Conservation (phyloP, 495 filamentous ascomycete genomes). For the Cetradonia linearis region DNA sequence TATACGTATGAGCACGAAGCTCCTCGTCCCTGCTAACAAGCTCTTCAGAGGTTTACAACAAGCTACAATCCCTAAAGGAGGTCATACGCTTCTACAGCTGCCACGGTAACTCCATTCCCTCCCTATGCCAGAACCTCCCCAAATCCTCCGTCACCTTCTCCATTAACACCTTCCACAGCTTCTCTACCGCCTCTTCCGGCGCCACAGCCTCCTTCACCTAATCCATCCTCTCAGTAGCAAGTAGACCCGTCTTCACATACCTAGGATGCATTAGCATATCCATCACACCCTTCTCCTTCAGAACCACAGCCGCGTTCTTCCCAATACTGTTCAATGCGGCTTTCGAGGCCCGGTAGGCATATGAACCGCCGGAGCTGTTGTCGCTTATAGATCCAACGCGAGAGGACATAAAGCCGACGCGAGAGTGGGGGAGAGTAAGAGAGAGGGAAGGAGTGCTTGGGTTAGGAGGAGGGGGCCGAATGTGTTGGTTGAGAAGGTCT, state of each 20-base stretch:
- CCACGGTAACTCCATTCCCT: conserved; percentile 32
- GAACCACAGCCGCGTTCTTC: conserved; percentile 32
- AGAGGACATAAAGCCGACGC: conserved; percentile 31
- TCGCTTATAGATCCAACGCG: conserved; percentile 33
- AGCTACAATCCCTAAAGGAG: too few relatives aligned
- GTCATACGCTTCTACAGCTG: conserved; percentile 13
- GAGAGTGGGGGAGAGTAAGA: conserved; percentile 19
- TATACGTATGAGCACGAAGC: not conserved
- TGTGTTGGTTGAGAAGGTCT: conserved; percentile 29
- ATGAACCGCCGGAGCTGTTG: conserved; percentile 49
- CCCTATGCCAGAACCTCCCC: conserved; percentile 33
- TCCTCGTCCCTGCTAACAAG: not conserved
- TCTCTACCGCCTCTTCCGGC: conserved; percentile 31
- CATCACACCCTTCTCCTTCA: conserved; percentile 28
- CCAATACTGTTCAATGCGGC: conserved; percentile 36
- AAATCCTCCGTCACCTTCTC: conserved; percentile 28
- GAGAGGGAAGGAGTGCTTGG: conserved; percentile 32
- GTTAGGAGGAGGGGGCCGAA: conserved; percentile 32
- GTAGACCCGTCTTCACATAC: conserved; percentile 26
- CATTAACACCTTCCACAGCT: conserved; percentile 31
- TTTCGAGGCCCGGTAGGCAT: conserved; percentile 52
- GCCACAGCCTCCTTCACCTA: conserved; percentile 27
- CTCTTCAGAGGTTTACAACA: not conserved
- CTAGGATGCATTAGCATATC: conserved; percentile 35
- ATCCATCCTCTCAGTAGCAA: conserved; percentile 10